These are phyloP conservation scores for Arthrobotrys sphaeroides DNA, from an alignment of 2,329 filamentous ascomycete genomes.

Conservation along the genomic window DNA sequence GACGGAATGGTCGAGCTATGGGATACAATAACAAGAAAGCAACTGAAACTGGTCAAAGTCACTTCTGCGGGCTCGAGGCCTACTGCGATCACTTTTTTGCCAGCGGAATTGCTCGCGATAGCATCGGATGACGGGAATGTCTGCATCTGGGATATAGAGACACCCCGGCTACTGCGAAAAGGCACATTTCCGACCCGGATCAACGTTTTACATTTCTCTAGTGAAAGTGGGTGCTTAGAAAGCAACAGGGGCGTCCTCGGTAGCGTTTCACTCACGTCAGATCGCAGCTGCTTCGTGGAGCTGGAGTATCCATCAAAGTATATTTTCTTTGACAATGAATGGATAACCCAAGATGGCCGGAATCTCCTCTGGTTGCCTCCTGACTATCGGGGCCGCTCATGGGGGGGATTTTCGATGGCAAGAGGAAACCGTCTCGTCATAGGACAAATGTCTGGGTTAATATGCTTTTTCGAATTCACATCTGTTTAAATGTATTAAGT, in stretches of 20 bases:
- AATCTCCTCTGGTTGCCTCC: neutral
- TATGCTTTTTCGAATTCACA: neutral
- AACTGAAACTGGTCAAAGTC: conserved; percentile 1
- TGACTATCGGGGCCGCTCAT: neutral
- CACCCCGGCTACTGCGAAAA: conserved; percentile 71
- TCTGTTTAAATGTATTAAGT: no score
- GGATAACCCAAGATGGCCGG: conserved; percentile 3
- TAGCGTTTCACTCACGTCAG: neutral
- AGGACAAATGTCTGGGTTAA: neutral
- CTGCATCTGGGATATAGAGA: conserved; percentile 71
- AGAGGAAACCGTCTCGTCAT: neutral
- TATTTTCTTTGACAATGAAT: neutral
- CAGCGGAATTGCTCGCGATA: conserved; percentile 17
- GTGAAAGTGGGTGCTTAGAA: neutral
- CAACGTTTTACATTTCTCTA: neutral
- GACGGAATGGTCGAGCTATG: conserved; percentile 62
- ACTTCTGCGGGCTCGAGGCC: conserved; percentile 17
- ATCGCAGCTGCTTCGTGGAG: neutral
- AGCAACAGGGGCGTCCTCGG: neutral
- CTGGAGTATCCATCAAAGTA: neutral
- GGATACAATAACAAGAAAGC: conserved; percentile 77
- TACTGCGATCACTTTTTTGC: neutral
- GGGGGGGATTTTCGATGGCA: neutral
- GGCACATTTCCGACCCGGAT: neutral
- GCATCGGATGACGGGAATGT: conserved; percentile 50